Percentiles rank a stretch among this genome's conserved stretches.
Conservation (phyloP, 2,329 filamentous ascomycete species). For the Epichloe sylvatica region DNA sequence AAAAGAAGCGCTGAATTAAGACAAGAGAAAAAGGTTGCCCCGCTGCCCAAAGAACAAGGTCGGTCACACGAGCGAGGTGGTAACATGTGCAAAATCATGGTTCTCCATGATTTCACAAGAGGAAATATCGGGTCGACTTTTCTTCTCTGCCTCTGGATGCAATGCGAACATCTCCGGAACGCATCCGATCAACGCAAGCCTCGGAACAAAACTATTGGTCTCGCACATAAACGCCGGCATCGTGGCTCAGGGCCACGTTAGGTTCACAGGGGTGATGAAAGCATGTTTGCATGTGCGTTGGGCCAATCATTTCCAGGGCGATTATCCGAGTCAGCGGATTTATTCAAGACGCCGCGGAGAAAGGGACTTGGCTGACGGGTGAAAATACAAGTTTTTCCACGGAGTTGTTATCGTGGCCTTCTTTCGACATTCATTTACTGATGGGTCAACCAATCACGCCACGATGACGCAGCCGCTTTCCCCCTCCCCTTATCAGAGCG, state of each 20-base stretch:
- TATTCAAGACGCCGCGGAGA: constrained; percentile 1
- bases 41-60: background rate
- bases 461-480: background rate
- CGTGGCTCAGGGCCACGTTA: background rate
- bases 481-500: too few relatives aligned
- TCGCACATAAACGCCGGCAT: background rate
- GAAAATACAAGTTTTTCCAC: too few relatives aligned
- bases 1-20: background rate
- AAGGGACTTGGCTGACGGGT: background rate
- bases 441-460: background rate
- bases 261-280: too few relatives aligned
- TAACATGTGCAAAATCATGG: background rate
- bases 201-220: background rate
- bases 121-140: background rate
- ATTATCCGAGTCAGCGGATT: background rate
- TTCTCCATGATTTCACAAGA: background rate
- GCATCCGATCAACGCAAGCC: background rate
- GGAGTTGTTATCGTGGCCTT: too few relatives aligned
- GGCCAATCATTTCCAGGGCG: constrained; percentile 1
- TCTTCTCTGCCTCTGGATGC: background rate
- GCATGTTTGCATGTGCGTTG: background rate
- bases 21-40: too few relatives aligned
- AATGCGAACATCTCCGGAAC: constrained; percentile 3
- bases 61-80: too few relatives aligned
- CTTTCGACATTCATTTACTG: too few relatives aligned